Conservation (phyloP, 345 rosid species). For the Citrus glauca region DNA sequence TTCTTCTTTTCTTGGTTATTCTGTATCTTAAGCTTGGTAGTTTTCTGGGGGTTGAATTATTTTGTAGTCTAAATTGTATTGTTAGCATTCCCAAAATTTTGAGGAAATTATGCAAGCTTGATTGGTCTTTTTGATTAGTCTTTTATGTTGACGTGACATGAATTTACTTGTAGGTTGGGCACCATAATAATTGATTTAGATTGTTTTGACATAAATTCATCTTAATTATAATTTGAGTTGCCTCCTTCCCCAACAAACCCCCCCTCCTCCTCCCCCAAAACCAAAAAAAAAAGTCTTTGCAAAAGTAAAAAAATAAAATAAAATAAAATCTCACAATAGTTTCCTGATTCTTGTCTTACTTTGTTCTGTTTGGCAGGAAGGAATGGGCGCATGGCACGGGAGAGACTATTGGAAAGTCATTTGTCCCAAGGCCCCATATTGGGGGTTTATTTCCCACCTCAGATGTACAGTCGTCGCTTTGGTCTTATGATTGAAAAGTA, state of each 20-base stretch:
- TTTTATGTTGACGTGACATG: neutral
- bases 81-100: neutral
- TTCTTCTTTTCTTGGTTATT: neutral
- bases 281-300: too few relatives aligned
- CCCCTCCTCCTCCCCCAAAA: too few relatives aligned
- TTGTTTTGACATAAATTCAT: too few relatives aligned
- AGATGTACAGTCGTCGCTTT: conserved; percentile 82
- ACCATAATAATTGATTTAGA: too few relatives aligned
- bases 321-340: neutral
- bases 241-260: too few relatives aligned
- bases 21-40: neutral
- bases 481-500: conserved; percentile 49
- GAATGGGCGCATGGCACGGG: conserved; percentile 45
- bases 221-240: neutral
- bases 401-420: conserved; percentile 34
- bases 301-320: too few relatives aligned
- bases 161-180: too few relatives aligned
- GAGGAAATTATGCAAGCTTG: neutral
- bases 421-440: conserved; percentile 33
- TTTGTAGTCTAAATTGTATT: neutral
- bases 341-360: conserved; percentile 14
- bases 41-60: neutral
- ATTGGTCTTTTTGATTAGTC: neutral
- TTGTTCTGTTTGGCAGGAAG: conserved; percentile 35
- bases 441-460: conserved; percentile 50